phyloP scores from a whole-genome alignment of 2,329 filamentous ascomycete species.

The Trichothecium roseum region DNA sequence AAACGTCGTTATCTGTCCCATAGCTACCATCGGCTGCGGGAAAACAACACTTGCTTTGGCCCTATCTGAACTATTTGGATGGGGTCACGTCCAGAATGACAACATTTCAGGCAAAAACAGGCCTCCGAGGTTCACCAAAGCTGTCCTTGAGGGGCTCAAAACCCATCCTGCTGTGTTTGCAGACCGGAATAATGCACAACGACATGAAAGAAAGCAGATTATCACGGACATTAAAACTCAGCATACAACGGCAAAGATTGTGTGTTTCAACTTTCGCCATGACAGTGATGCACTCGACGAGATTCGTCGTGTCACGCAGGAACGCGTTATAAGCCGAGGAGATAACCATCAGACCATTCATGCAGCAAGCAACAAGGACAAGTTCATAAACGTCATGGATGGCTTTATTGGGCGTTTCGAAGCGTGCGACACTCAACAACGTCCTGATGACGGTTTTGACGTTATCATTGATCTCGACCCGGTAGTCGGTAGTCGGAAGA shows the following conservation, averaged over 20 bases:
- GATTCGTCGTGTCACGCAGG: slow-evolving; percentile 64
- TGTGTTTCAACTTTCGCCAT: slow-evolving; percentile 85
- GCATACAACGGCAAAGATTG: slow-evolving; percentile 56
- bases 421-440: slow-evolving; percentile 51
- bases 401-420: slow-evolving; percentile 85
- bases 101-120: slow-evolving; percentile 77
- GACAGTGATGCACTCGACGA: slow-evolving; percentile 62
- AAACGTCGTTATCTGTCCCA: slow-evolving; percentile 75
- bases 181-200: slow-evolving; percentile 89
- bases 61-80: slow-evolving; percentile 71
- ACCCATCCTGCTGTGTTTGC: slow-evolving; percentile 68
- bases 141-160: slow-evolving; percentile 54
- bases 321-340: slow-evolving; percentile 72
- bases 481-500: slow-evolving; percentile 64
- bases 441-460: slow-evolving; percentile 78
- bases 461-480: slow-evolving; percentile 77
- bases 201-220: slow-evolving; percentile 78
- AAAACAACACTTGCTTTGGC: slow-evolving; percentile 89
- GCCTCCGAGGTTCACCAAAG: slow-evolving; percentile 66
- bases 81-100: slow-evolving; percentile 94
- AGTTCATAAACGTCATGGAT: slow-evolving; percentile 88
- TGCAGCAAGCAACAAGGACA: slow-evolving; percentile 60
- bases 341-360: slow-evolving; percentile 98
- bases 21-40: slow-evolving; percentile 90
- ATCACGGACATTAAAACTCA: slow-evolving; percentile 63